Base-by-base conservation (phyloP, 805 yeast genomes). In the Starmerella riodocensis region DNA sequence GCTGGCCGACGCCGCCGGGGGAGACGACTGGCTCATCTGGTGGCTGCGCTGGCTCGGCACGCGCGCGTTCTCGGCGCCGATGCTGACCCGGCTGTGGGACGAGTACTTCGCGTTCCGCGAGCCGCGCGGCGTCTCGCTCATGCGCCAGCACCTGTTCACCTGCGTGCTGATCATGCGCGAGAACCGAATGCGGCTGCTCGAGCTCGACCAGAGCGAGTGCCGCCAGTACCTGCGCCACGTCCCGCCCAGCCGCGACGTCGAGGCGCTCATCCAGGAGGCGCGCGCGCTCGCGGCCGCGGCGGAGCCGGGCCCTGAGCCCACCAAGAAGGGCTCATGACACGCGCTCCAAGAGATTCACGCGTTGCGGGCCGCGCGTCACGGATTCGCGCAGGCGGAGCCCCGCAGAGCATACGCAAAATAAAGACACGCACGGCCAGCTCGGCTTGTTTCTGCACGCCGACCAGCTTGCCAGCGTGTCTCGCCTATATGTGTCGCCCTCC, bases 41-140 rank as follows among this genome's bases (percentile, higher is more conserved):
- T 86, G 96, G 96, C 65, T 86, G 47, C 83, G 84, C 55, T 86
- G 81, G 69, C 73, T 82, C 53, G 95, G 95, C 17, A 73, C 91
- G 12, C 81, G 81, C 58, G 84, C 78, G 6, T 74, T 93, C 71
- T 77, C 85, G 32, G 70, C 79, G 45, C 68, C 67, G 42, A 94
- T 84, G 58, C 62, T 95, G 37, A 94, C 91, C 11, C 67, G 94
- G 45, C 66, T 84, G 6, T 86, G 97, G 97, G 97, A 86, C 61
- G 61, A 75, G 47, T 59, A 85, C 32, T 58, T 86, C 20, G 94
- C 95, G 1, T 83, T 86, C 75, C 46, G 58, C 28, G 41, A 37
- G 16, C 28, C 31, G 16, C 36, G 27, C 23, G 13, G 3, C 6
- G 16, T 28, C 12, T 14, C 30, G 8, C 14, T 43, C 2, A 24